Base-by-base conservation (phyloP, 129 eudicot species). In the Scalesia atractyloides region DNA sequence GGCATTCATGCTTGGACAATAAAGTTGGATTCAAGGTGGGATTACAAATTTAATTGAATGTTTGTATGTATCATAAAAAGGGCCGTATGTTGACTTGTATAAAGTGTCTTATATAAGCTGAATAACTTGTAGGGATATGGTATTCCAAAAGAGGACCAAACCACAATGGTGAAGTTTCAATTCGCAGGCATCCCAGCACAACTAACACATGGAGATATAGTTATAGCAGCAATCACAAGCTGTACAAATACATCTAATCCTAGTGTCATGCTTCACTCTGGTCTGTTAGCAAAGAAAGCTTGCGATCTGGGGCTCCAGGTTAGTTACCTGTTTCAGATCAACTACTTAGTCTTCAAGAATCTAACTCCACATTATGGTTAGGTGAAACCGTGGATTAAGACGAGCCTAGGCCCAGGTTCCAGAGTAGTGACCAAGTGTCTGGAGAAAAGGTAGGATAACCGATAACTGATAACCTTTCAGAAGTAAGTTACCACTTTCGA, bases 221-320 rank as follows among this genome's bases (percentile, higher is more conserved):
- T 77, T 34, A 69, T 77, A 37, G 81, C 81, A 49, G 71, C 81
- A 20, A 77, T 77, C 37, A 77, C 81, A 13, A 77, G 81, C 63
- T 69, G 72, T n/a, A 77, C 81, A 50, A 77, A 77, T 43, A 77
- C 81, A 7, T 77, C 81, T 19, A 77, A 77, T 69, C 76, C 81
- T 47, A 69, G 57, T 50, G 59, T 77, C 26, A 77, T 77, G 81
- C 53, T 77, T 77, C 65, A 60, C 7, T 60, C 81, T 8, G 71
- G 69, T 57, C 62, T 69, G 24, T 64, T 77, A 48, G 72, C 81
- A 50, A 77, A 77, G 56, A 77, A 77, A 60, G 81, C 76, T 39
- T 77, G 71, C 15, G 71, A 69, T 34, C 46, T 70, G 5, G 76
- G 76, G 48, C 62, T 77, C 19, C 30, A 50, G 65, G 81, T 77